Evolutionary conservation across 164 flowering plant species (phyloP), one percentile per base, ranked within the genome.

Genomic region (Tinospora cordifolia): DNA sequence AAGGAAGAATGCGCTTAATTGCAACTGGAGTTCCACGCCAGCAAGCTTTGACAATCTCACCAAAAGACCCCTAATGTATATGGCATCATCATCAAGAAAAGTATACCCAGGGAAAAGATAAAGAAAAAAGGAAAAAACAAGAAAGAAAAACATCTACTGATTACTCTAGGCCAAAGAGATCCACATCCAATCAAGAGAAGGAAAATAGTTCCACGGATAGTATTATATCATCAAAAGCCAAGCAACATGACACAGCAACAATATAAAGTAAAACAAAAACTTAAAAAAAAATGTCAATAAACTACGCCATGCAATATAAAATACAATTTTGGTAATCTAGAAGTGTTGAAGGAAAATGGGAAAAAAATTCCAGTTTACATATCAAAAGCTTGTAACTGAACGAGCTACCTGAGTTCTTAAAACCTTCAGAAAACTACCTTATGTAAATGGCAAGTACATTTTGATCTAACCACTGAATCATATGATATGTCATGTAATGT

Each of bases 11-110:
- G 54, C 99, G 92, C 72, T 95, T 92, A 71, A 95, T 84, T 78
- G 99, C 99, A 38, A 95, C 99, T 40, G 99, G 98, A 70, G 98
- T 95, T 79, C 97, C 99, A 62, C 99, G 90, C 99, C 99, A 95
- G 75, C 65, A 49, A 44, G 99, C 99, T 80, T 80, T 95, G 68
- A 92, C 51, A 72, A 95, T 95, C 81, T 95, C 98, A 69, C 98
- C 98, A 74, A 95, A 95, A 62, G 99, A 95, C 8, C 99, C 99
- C 99, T 95, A 63, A 49, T 70, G 67, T 24, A 81, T 59, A 63
- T 74, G 49, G 41, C 19, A 21, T 38, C 1, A 69, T 75, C 60
- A 30, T 64, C 66, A 81, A 71, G 69, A 62, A 68, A 21, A 66
- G 59, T 57, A 65, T 49, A 65, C 22, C 41, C 74, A 25, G 13